These are phyloP conservation scores for Fremontodendron californicum DNA, from an alignment of 345 rosid genomes.

Conservation along the genomic window DNA sequence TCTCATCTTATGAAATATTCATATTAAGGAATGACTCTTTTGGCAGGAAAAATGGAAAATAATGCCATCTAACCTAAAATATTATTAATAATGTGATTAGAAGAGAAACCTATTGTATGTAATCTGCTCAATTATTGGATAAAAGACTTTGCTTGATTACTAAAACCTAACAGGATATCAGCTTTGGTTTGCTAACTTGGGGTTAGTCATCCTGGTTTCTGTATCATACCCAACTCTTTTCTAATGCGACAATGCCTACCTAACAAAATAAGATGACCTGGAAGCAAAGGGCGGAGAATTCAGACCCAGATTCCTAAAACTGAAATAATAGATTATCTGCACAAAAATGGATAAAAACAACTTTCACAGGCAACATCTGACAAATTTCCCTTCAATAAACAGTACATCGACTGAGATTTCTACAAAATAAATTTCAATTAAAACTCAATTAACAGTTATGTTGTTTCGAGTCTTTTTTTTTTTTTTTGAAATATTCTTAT, in stretches of 20 bases:
- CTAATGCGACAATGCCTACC: slow-evolving; percentile 2
- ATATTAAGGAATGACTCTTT: too few species aligned
- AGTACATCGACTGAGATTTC: background rate
- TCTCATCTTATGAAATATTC: background rate
- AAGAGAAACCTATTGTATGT: too few species aligned
- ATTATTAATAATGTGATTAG: too few species aligned
- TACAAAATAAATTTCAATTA: background rate
- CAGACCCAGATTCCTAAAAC: too few species aligned
- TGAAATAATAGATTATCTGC: too few species aligned
- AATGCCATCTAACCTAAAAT: background rate
- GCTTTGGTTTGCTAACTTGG: background rate
- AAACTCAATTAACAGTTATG: background rate
- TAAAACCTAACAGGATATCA: background rate
- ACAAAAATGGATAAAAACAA: background rate
- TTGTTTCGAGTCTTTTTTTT: too few species aligned
- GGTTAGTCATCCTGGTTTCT: background rate
- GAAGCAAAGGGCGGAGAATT: too few species aligned
- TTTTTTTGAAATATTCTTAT: too few species aligned
- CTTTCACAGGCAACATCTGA: background rate
- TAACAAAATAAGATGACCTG: too few species aligned
- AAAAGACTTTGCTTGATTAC: background rate
- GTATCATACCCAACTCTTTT: too few species aligned
- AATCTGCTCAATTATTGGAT: too few species aligned
- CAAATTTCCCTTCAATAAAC: background rate
- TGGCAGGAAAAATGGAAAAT: too few species aligned